Conservation (phyloP, 768 basidiomycete genomes). For the Cytidiella melzeri region DNA sequence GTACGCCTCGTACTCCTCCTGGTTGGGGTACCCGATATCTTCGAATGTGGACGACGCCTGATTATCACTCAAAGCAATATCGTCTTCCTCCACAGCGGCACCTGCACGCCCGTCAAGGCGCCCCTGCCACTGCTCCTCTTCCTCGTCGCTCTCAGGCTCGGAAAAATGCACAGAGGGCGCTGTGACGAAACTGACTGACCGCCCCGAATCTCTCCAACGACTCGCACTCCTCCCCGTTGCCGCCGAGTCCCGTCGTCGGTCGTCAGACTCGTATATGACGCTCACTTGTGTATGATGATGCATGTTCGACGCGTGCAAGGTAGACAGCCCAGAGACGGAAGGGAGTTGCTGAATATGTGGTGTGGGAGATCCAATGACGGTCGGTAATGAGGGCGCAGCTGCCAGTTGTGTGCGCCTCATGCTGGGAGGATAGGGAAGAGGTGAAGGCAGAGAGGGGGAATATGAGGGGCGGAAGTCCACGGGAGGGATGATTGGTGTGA, state of each 20-base stretch:
- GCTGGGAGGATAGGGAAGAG: slow-evolving; percentile 1
- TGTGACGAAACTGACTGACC: slow-evolving; percentile 30
- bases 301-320: neutral
- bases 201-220: neutral
- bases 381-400: slow-evolving; percentile 16
- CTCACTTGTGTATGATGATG: neutral
- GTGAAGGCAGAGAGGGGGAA: slow-evolving; percentile 32
- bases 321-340: neutral
- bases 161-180: slow-evolving; percentile 21
- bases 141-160: neutral
- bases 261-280: slow-evolving; percentile 26
- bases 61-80: too few species aligned
- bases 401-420: slow-evolving; percentile 19
- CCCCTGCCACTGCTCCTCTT: slow-evolving; percentile 5
- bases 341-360: slow-evolving; percentile 7
- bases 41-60: slow-evolving; percentile 1
- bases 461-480: slow-evolving; percentile 44
- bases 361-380: slow-evolving; percentile 17
- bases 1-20: neutral
- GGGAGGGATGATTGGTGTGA: slow-evolving; percentile 49
- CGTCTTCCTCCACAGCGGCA: neutral
- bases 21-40: neutral
- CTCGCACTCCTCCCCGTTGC: slow-evolving; percentile 18
- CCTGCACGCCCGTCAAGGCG: slow-evolving; percentile 4
- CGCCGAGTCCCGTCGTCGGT: neutral